Evolutionary conservation across 768 basidiomycete species (phyloP).

Genomic region (Pleurotus eryngii): DNA sequence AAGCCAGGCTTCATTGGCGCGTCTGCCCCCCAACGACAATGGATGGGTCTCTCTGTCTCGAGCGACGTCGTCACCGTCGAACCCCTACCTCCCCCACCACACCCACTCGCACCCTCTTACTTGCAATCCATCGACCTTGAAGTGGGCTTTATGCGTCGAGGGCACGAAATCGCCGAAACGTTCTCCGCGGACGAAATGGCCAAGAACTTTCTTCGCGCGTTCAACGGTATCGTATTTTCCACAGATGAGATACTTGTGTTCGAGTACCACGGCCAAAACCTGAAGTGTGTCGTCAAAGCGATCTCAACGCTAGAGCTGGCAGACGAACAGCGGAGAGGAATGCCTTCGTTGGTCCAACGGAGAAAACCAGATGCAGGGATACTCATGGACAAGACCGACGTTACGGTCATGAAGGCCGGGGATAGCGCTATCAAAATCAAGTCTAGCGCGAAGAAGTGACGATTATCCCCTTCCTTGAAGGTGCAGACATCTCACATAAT

Average conservation of each 20-base stretch:
- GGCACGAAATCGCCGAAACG: slow-evolving; percentile 56
- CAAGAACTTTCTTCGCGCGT: slow-evolving; percentile 69
- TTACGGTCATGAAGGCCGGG: slow-evolving; percentile 83
- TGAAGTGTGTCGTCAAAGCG: slow-evolving; percentile 68
- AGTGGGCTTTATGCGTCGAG: slow-evolving; percentile 57
- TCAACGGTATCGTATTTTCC: slow-evolving; percentile 68
- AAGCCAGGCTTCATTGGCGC: slow-evolving; percentile 71
- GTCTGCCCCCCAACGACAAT: slow-evolving; percentile 77
- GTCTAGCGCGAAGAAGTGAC: slow-evolving; percentile 83
- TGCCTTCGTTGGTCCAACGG: slow-evolving; percentile 21
- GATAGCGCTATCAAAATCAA: slow-evolving; percentile 85
- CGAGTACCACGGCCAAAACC: slow-evolving; percentile 83
- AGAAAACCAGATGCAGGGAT: slow-evolving; percentile 53
- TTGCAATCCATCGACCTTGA: slow-evolving; percentile 81
- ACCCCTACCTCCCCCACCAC: slow-evolving; percentile 50
- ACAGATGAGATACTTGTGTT: slow-evolving; percentile 72
- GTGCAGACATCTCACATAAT: slow-evolving; percentile 1
- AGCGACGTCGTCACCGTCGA: slow-evolving; percentile 79
- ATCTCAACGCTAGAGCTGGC: slow-evolving; percentile 59
- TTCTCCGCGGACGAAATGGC: slow-evolving; percentile 89
- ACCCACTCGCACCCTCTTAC: slow-evolving; percentile 52
- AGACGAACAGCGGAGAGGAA: slow-evolving; percentile 51
- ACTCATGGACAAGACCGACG: slow-evolving; percentile 87
- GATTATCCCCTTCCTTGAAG: neutral
- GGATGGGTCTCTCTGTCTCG: slow-evolving; percentile 78